These are phyloP conservation scores for Dentipellis fragilis DNA, from an alignment of 768 basidiomycete genomes.

Conservation along the genomic window DNA sequence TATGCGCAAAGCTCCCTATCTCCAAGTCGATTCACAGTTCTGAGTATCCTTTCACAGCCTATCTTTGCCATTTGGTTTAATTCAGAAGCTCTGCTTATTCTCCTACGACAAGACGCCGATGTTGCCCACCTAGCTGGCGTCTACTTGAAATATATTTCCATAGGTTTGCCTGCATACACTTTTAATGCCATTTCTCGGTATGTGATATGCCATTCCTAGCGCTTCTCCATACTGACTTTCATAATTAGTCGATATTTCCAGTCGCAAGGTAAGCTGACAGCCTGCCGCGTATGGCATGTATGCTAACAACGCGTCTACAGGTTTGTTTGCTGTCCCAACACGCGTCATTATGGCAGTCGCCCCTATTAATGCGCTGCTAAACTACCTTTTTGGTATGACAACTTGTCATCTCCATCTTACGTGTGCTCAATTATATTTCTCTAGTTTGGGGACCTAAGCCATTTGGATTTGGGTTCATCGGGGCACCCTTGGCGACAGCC, in stretches of 20 bases:
- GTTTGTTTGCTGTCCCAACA: conserved; percentile 78
- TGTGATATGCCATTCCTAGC: not conserved
- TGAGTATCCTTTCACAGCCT: conserved; percentile 22
- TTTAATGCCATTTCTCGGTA: conserved; percentile 47
- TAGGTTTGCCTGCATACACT: conserved; percentile 72
- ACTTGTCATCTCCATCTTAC: not conserved
- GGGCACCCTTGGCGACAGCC: conserved; percentile 85
- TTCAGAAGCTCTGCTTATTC: conserved; percentile 68
- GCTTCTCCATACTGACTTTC: not conserved
- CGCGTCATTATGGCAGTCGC: conserved; percentile 75
- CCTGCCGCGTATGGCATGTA: not conserved
- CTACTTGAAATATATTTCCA: conserved; percentile 66
- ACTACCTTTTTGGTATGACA: conserved; percentile 68
- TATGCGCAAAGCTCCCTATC: conserved; percentile 25
- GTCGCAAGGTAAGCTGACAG: conserved; percentile 48
- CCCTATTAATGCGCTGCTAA: conserved; percentile 76
- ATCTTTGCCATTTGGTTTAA: conserved; percentile 74
- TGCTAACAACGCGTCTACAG: conserved; percentile 21
- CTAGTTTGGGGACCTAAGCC: conserved; percentile 74
- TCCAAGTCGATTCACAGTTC: not conserved
- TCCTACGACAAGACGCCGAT: conserved; percentile 70
- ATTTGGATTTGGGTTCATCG: conserved; percentile 79
- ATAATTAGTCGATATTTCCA: conserved; percentile 60
- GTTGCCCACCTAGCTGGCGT: conserved; percentile 68
- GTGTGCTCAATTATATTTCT: not conserved